Conservation (phyloP, 2,329 filamentous ascomycete species). For the Colletotrichum tabaci region DNA sequence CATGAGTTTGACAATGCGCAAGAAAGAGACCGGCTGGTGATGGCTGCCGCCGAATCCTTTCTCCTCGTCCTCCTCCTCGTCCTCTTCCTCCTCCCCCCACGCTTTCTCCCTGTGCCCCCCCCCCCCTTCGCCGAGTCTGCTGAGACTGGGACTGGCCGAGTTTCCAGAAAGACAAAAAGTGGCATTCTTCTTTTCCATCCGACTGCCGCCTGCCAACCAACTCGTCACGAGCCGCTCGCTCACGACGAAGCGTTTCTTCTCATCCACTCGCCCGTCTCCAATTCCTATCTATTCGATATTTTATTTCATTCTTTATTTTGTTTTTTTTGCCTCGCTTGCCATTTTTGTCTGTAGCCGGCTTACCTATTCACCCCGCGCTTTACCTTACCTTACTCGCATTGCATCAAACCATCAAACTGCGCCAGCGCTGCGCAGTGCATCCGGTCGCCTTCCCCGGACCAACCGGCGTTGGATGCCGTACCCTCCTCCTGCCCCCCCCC, state of each 20-base stretch:
- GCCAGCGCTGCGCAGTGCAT: slow-evolving; percentile 24
- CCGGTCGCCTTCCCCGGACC: slow-evolving; percentile 31
- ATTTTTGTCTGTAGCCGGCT: slow-evolving; percentile 17
- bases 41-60: neutral
- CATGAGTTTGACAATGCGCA: neutral
- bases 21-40: neutral
- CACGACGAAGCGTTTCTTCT: neutral
- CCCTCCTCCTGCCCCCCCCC: neutral
- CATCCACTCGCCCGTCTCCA: slow-evolving; percentile 29
- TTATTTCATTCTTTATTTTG: no score
- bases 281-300: slow-evolving; percentile 18
- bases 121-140: slow-evolving; percentile 26
- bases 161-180: neutral
- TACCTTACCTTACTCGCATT: slow-evolving; percentile 28
- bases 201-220: slow-evolving; percentile 6
- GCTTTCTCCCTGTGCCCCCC: slow-evolving; percentile 16
- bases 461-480: slow-evolving; percentile 11
- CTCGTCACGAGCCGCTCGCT: slow-evolving; percentile 19
- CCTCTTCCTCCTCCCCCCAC: slow-evolving; percentile 4
- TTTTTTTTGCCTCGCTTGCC: slow-evolving; percentile 6
- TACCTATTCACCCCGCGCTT: slow-evolving; percentile 1
- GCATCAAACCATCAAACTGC: neutral
- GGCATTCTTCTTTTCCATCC: no score
- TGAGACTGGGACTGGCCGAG: slow-evolving; percentile 23
- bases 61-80: no score